Evolutionary conservation across 2,329 filamentous ascomycete genomes (phyloP).

Genomic region (Aspergillus japonicus): DNA sequence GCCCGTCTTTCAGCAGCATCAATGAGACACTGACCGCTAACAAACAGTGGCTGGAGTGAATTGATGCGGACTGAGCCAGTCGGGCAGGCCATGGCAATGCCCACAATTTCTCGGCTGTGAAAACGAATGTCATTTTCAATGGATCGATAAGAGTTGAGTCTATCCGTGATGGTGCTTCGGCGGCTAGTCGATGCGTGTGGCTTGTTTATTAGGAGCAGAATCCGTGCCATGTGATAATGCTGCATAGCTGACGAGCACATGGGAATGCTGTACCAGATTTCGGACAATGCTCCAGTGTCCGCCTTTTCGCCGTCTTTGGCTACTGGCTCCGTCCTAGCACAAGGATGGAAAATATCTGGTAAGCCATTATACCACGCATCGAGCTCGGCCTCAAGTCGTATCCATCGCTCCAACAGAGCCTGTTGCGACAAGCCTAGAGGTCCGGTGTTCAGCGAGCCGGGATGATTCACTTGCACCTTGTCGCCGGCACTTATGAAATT

Average conservation of each 20-base stretch:
- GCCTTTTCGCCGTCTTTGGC: constrained; percentile 28
- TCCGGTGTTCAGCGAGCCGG: constrained; percentile 25
- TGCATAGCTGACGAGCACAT: constrained; percentile 64
- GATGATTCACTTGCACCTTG: constrained; percentile 39
- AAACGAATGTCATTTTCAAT: constrained; percentile 56
- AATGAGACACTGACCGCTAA: constrained; percentile 61
- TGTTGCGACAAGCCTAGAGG: constrained; percentile 39
- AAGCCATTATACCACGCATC: constrained; percentile 60
- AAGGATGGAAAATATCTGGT: constrained; percentile 59
- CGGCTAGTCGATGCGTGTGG: constrained; percentile 46
- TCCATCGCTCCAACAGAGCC: constrained; percentile 50
- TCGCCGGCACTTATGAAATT: constrained; percentile 63
- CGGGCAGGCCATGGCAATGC: constrained; percentile 58
- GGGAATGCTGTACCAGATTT: constrained; percentile 65
- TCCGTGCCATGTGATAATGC: constrained; percentile 47
- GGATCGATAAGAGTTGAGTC: constrained; percentile 58
- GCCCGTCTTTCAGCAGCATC: constrained; percentile 54
- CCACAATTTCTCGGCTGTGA: constrained; percentile 62
- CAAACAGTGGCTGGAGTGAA: constrained; percentile 61
- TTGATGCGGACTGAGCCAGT: constrained; percentile 61
- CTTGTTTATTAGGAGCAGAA: constrained; percentile 45
- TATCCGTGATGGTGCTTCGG: constrained; percentile 53
- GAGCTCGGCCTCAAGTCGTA: constrained; percentile 56
- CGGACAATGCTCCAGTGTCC: constrained; percentile 46
- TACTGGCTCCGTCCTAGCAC: constrained; percentile 49